These are phyloP conservation scores for Botrytis byssoidea DNA, from an alignment of 2,329 filamentous ascomycete species.

Conservation along the genomic window DNA sequence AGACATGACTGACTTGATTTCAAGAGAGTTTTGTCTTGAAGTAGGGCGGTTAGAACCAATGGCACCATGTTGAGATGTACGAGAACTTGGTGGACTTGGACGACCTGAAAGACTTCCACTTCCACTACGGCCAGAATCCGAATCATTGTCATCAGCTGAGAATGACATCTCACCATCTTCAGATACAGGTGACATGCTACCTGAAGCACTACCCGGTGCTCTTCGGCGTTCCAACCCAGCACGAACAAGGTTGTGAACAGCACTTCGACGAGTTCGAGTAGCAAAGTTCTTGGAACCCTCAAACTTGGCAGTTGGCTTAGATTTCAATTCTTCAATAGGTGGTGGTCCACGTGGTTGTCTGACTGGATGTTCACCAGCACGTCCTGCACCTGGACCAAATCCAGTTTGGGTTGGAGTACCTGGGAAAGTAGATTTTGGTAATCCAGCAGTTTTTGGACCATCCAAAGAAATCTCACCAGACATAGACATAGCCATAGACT, in stretches of 20 bases:
- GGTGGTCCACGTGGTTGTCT: constrained; percentile 93
- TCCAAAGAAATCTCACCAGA: constrained; percentile 32
- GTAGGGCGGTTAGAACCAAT: constrained; percentile 84
- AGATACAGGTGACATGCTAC: constrained; percentile 85
- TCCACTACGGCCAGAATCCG: constrained; percentile 65
- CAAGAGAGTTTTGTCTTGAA: constrained; percentile 59
- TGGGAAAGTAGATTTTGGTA: constrained; percentile 78
- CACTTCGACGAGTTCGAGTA: constrained; percentile 85
- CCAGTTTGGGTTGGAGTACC: constrained; percentile 73
- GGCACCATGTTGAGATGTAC: constrained; percentile 75
- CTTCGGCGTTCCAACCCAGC: constrained; percentile 82
- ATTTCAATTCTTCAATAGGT: constrained; percentile 82
- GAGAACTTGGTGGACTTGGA: constrained; percentile 69
- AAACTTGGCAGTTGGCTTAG: constrained; percentile 86
- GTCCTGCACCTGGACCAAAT: constrained; percentile 89
- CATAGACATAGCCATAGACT: constrained; percentile 55
- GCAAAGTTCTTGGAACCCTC: constrained; percentile 98
- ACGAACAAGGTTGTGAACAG: constrained; percentile 86
- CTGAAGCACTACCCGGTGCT: constrained; percentile 69
- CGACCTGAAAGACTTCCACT: constrained; percentile 75
- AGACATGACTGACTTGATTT: constrained; percentile 49
- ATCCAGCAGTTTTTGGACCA: constrained; percentile 56
- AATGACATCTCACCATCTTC: constrained; percentile 70
- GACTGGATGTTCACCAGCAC: constrained; percentile 89
- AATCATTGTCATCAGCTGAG: constrained; percentile 69